Percentiles rank a stretch among this genome's conserved stretches.
phyloP scores from a whole-genome alignment of 169 alveolate species.

The Plasmodium inui region DNA sequence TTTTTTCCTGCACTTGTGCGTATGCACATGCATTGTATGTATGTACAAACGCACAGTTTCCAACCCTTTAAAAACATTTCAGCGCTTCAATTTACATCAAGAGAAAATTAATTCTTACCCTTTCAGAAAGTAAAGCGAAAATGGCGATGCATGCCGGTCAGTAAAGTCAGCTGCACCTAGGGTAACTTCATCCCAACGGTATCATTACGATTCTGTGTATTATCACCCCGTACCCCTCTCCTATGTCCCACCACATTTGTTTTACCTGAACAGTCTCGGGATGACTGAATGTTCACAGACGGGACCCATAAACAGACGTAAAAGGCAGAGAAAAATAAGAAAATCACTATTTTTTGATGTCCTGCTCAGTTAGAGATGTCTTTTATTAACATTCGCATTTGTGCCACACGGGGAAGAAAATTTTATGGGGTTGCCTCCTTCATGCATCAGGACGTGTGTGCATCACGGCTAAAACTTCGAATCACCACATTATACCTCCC shows the following conservation, averaged over 20 bases:
- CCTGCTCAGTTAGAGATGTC: background rate
- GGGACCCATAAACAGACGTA: background rate
- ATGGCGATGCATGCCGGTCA: background rate
- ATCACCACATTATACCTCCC: background rate
- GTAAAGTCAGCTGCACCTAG: no score
- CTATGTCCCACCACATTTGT: background rate
- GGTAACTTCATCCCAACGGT: background rate
- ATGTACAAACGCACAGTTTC: background rate
- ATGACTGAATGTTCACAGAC: background rate
- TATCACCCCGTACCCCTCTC: background rate
- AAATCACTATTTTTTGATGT: background rate
- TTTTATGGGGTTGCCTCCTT: background rate
- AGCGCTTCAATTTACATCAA: background rate
- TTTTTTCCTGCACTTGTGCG: background rate
- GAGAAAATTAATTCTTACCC: background rate
- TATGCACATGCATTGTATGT: background rate
- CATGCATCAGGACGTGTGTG: background rate
- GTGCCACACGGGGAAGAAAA: background rate
- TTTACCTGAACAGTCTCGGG: background rate
- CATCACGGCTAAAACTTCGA: background rate
- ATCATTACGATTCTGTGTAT: background rate
- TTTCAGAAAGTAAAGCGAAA: background rate
- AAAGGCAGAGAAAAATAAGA: background rate
- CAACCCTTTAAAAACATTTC: background rate
- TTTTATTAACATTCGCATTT: background rate